Conservation (phyloP, 306 rosid species). For the Fagus crenata region DNA sequence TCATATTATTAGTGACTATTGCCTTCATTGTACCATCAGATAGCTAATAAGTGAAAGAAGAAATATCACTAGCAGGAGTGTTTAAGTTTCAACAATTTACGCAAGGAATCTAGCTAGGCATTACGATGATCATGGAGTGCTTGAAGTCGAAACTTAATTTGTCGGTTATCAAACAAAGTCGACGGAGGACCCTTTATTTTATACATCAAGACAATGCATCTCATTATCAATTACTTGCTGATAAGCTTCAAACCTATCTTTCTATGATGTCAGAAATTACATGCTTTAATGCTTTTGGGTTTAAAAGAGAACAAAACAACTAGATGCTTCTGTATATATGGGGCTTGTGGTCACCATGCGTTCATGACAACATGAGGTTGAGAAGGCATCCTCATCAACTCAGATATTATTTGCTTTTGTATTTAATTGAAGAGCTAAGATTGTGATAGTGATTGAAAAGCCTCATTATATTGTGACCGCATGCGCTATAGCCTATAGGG, state of each 20-base stretch:
- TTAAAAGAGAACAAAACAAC: not conserved
- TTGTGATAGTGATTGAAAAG: constrained; percentile 1
- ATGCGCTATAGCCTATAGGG: constrained; percentile 1
- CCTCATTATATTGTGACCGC: not conserved
- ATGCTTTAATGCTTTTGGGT: not conserved
- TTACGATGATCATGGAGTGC: no score
- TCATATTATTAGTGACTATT: no score
- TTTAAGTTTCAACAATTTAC: not conserved
- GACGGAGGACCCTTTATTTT: constrained; percentile 2
- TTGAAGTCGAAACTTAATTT: not conserved
- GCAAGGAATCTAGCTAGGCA: constrained; percentile 18
- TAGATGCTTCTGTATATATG: constrained; percentile 5
- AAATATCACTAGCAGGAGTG: not conserved
- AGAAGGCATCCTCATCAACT: not conserved
- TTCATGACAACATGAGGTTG: constrained; percentile 5
- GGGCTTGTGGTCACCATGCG: constrained; percentile 18
- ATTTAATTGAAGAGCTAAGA: constrained; percentile 13
- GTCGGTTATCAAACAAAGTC: not conserved
- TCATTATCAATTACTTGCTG: constrained; percentile 8
- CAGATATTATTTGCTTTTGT: constrained; percentile 4
- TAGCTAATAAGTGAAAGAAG: not conserved
- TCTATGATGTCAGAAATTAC: not conserved
- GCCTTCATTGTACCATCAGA: no score
- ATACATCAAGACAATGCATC: not conserved
- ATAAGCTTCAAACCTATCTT: not conserved